Evolutionary conservation across 1,139 yeast species (phyloP).

Genomic region (Pichia norvegensis): DNA sequence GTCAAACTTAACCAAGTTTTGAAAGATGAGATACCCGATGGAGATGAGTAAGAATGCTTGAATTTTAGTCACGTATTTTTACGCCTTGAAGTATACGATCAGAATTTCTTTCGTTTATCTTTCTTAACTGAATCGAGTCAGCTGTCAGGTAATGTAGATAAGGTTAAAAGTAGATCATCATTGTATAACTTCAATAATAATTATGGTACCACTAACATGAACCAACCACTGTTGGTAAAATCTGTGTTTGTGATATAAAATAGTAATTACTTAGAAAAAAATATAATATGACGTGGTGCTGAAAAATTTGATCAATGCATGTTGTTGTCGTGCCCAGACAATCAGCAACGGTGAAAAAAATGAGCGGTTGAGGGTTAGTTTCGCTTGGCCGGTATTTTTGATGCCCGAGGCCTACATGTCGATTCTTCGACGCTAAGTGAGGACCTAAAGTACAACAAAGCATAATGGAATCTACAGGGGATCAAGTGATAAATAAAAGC

Average conservation of each 20-base stretch:
- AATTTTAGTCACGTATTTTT: neutral
- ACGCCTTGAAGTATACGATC: neutral
- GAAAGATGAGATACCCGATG: slow-evolving; percentile 95
- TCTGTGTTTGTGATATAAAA: neutral
- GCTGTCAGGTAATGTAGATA: slow-evolving; percentile 31
- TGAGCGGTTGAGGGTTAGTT: neutral
- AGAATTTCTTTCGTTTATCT: slow-evolving; percentile 7
- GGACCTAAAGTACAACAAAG: too few species aligned
- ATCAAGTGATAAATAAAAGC: neutral
- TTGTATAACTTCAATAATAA: slow-evolving; percentile 1
- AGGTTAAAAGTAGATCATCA: slow-evolving; percentile 24
- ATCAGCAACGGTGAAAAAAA: too few species aligned
- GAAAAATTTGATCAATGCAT: neutral
- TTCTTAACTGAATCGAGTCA: slow-evolving; percentile 12
- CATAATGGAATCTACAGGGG: neutral
- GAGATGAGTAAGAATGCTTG: slow-evolving; percentile 56
- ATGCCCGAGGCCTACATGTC: neutral
- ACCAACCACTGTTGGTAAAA: neutral
- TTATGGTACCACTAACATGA: neutral
- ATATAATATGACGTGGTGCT: too few species aligned
- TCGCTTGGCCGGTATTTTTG: neutral
- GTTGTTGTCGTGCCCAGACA: too few species aligned
- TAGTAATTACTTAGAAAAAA: too few species aligned
- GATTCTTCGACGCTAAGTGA: too few species aligned
- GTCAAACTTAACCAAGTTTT: slow-evolving; percentile 64